phyloP scores from a whole-genome alignment of 345 rosid species.

The Cardiospermum halicacabum region DNA sequence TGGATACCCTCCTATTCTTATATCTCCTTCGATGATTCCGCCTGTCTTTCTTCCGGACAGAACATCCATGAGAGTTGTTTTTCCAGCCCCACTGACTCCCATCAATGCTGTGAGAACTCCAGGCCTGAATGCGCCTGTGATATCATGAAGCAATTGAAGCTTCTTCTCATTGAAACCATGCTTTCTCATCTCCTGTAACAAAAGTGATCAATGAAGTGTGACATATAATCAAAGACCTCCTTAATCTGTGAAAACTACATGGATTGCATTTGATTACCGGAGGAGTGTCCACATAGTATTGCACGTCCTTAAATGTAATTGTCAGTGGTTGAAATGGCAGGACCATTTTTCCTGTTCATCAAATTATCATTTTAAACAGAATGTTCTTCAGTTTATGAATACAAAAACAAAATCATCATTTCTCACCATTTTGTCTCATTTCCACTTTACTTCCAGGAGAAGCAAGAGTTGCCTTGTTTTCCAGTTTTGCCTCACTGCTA shows the following conservation, averaged over 20 bases:
- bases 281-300: conserved; percentile 37
- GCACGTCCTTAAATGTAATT: conserved; percentile 37
- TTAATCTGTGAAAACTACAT: background rate
- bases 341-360: conserved; percentile 29
- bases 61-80: conserved; percentile 67
- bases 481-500: background rate
- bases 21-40: conserved; percentile 46
- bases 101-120: conserved; percentile 65
- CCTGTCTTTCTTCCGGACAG: conserved; percentile 59
- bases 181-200: conserved; percentile 28
- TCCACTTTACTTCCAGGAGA: background rate
- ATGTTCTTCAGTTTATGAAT: conserved; percentile 5
- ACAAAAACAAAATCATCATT: background rate
- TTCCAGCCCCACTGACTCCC: conserved; percentile 81
- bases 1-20: conserved; percentile 46
- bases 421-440: conserved; percentile 7
- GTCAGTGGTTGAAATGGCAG: conserved; percentile 46
- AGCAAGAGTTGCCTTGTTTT: background rate
- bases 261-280: conserved; percentile 25
- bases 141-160: conserved; percentile 53
- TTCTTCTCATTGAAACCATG: conserved; percentile 31
- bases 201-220: conserved; percentile 6
- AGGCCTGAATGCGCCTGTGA: conserved; percentile 56
- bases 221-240: background rate
- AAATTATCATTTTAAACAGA: conserved; percentile 5